These are phyloP conservation scores for Coccomyxa sp. DNA, from an alignment of 139 green algal species.

Conservation along the genomic window DNA sequence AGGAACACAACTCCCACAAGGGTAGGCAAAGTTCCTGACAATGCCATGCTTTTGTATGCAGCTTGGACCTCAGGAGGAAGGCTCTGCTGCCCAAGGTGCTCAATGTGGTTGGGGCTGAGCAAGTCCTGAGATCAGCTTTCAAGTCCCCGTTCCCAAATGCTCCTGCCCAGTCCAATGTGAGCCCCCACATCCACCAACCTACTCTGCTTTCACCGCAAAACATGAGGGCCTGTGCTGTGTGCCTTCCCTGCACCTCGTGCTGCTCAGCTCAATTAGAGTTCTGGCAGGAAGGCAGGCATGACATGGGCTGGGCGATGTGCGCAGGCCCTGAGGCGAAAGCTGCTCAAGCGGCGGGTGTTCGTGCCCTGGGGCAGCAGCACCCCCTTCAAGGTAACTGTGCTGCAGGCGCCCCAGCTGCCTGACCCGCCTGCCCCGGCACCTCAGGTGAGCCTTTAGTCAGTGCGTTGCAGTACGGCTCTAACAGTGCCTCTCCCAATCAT, in stretches of 20 bases:
- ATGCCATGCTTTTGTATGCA: conserved; percentile 24
- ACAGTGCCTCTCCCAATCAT: too few relatives aligned
- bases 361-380: conserved; percentile 75
- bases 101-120: conserved; percentile 43
- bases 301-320: background rate
- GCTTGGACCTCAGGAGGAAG: conserved; percentile 44
- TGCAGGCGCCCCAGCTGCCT: too few relatives aligned
- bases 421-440: too few relatives aligned
- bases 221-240: background rate
- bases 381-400: conserved; percentile 42
- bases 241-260: too few relatives aligned
- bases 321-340: conserved; percentile 59
- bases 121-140: conserved; percentile 57
- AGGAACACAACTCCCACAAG: background rate
- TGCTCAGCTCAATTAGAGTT: background rate
- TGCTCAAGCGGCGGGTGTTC: conserved; percentile 58
- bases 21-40: background rate
- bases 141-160: conserved; percentile 51
- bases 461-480: too few relatives aligned
- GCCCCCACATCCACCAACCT: background rate
- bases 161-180: conserved; percentile 43
- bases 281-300: too few relatives aligned
- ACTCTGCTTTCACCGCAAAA: conserved; percentile 9
- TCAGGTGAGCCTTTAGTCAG: too few relatives aligned
- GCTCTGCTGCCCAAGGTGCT: conserved; percentile 65